Base-by-base conservation (phyloP, 2,329 filamentous ascomycete species). In the Plectosphaerella sp. region DNA sequence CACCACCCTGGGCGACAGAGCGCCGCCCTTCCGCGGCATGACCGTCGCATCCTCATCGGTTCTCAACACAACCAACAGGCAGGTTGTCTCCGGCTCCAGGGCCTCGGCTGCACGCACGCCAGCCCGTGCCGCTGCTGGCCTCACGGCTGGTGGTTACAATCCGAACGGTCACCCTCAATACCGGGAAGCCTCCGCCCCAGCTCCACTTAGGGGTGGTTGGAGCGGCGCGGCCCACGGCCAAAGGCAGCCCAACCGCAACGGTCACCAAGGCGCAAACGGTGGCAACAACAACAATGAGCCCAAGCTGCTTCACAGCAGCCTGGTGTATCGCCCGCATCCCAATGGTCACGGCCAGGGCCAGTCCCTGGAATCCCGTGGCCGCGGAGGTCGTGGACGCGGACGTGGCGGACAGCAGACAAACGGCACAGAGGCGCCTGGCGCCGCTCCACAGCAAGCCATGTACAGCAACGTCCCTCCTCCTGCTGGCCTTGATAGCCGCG, bases 1-100 rank as follows among this genome's bases (percentile, higher is more conserved):
- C 57, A 97, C 92, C 2, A 94, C 89, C 1, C 79, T 99, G 15
- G 89, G 90, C 54, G 91, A 92, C 52, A 87, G 94, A 54, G 96
- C 93, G 65, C 91, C 91, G 24, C 86, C 90, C 37, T 99, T 99
- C 83, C 85, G 93, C 36, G 94, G 94, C 49, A 92, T 94, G 67
- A 97, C 94, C 0, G 91, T 99, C 4, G 84, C 91, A 2, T 83
- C 87, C 7, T 88, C 88, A n/a, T 88, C 89, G 1, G 91, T 97
- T 2, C 79, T 99, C 35, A 99, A 99, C 71, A 76, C 96, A 52
- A 87, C 86, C 2, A 78, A 92, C 63, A 87, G 82, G 61, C 94
- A 99, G 72, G 80, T 96, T 18, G 76, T 96, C 42, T 86, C 83
- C 54, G 79, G 80, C 54, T 83, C 88, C 48, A 81, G 82, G 65